These are phyloP conservation scores for Trichophyton rubrum DNA, from an alignment of 2,329 filamentous ascomycete species.

Conservation along the genomic window DNA sequence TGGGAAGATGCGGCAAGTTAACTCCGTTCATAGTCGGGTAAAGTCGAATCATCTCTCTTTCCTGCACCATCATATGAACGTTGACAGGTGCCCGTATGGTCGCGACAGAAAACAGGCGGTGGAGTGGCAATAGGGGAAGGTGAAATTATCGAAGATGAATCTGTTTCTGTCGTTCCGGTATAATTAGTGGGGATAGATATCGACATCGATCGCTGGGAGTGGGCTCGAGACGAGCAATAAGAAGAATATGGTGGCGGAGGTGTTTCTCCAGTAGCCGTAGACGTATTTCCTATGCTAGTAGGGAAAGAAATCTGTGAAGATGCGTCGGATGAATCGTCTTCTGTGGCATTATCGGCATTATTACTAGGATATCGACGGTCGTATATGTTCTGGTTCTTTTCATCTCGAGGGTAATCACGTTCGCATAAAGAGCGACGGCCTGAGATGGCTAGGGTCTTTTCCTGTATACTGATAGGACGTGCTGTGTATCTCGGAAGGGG, in stretches of 20 bases:
- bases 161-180: conserved; percentile 8
- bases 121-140: conserved; percentile 19
- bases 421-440: conserved; percentile 2
- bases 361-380: conserved; percentile 4
- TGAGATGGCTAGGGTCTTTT: conserved; percentile 26
- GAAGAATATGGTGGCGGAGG: conserved; percentile 33
- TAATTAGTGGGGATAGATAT: conserved; percentile 22
- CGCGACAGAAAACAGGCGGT: conserved; percentile 17
- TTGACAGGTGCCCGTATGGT: not conserved
- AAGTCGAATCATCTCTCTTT: not conserved
- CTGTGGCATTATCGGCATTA: conserved; percentile 12
- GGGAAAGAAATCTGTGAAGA: conserved; percentile 32
- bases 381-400: conserved; percentile 13
- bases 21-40: not conserved
- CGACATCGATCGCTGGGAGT: conserved; percentile 19
- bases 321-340: conserved; percentile 26
- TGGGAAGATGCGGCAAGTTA: not conserved
- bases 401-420: not conserved
- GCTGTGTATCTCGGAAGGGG: conserved; percentile 32
- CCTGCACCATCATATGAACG: not conserved
- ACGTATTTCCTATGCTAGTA: conserved; percentile 34
- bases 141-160: conserved; percentile 4
- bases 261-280: conserved; percentile 32
- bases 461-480: conserved; percentile 26
- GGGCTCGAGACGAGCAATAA: conserved; percentile 18